These are phyloP conservation scores for Yarrowia sp. DNA, from an alignment of 805 yeast genomes.

Conservation along the genomic window DNA sequence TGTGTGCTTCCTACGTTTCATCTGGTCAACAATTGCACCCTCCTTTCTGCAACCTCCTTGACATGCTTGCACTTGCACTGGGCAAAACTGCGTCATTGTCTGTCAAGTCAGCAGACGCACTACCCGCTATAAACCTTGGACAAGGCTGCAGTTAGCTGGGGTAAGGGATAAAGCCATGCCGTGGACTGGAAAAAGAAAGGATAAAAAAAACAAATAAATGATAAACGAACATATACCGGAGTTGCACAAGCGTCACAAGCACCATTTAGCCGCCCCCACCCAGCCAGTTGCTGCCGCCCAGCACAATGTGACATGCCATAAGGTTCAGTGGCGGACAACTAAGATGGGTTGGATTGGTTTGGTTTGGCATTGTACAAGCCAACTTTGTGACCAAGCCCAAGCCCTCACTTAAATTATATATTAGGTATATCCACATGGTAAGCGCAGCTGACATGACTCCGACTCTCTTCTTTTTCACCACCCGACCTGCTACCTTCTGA, in stretches of 20 bases:
- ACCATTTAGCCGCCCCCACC: background rate
- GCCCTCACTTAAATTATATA: conserved; percentile 2
- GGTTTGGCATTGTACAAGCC: conserved; percentile 5
- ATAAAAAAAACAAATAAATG: too few species aligned
- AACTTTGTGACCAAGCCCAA: conserved; percentile 12
- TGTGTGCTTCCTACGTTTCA: too few species aligned
- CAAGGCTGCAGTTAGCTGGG: conserved; percentile 13
- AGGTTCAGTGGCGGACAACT: conserved; percentile 15
- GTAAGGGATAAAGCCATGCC: background rate
- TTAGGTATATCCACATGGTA: conserved; percentile 11
- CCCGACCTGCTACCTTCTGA: too few species aligned
- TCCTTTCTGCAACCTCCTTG: too few species aligned
- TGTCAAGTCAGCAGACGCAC: background rate
- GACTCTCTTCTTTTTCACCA: too few species aligned
- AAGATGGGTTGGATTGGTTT: background rate
- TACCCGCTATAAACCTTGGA: background rate
- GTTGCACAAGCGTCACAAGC: background rate
- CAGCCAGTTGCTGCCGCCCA: background rate
- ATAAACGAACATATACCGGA: background rate
- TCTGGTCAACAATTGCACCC: too few species aligned
- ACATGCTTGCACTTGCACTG: too few species aligned
- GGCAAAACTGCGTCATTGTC: background rate
- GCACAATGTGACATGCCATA: conserved; percentile 5
- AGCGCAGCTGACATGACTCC: background rate
- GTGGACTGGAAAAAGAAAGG: background rate